These are phyloP conservation scores for Leccinum imitatum DNA, from an alignment of 768 basidiomycete species.

Conservation along the genomic window DNA sequence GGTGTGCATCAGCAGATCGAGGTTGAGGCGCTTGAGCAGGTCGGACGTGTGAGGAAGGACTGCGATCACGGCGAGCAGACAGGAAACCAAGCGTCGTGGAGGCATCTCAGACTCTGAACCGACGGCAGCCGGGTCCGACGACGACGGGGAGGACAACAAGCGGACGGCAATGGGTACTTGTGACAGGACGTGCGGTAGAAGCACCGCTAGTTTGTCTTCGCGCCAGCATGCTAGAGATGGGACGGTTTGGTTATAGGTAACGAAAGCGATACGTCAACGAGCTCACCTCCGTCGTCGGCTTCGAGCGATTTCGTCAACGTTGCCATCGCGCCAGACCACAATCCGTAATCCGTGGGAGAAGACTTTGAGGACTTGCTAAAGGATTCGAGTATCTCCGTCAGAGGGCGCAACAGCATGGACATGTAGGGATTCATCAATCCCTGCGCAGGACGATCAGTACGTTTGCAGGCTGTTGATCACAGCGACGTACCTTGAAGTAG, in stretches of 20 bases:
- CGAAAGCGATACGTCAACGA: background rate
- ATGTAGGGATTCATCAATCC: slow-evolving; percentile 91
- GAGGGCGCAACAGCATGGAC: slow-evolving; percentile 67
- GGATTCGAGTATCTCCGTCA: slow-evolving; percentile 58
- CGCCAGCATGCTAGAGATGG: slow-evolving; percentile 77
- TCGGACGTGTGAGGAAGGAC: slow-evolving; percentile 23
- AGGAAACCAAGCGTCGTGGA: slow-evolving; percentile 12
- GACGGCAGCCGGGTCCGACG: background rate
- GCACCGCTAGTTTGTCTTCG: slow-evolving; percentile 69
- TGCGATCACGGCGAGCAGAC: slow-evolving; percentile 19
- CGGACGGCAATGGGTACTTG: slow-evolving; percentile 59
- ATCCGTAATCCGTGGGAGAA: slow-evolving; percentile 33
- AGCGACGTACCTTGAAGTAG: slow-evolving; percentile 75
- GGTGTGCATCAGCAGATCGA: slow-evolving; percentile 83
- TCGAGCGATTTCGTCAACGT: slow-evolving; percentile 68
- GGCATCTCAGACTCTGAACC: slow-evolving; percentile 7
- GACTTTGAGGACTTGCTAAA: slow-evolving; percentile 36
- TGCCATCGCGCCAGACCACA: slow-evolving; percentile 66
- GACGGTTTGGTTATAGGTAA: background rate
- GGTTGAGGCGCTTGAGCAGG: slow-evolving; percentile 78
- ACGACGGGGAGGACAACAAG: slow-evolving; percentile 14
- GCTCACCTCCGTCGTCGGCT: slow-evolving; percentile 78
- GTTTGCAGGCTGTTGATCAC: background rate
- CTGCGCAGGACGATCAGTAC: slow-evolving; percentile 36
- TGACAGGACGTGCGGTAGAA: slow-evolving; percentile 56